These are phyloP conservation scores for Pleurozium schreberi DNA, from an alignment of 225 moss, liverwort and hornwort species.

Conservation along the genomic window DNA sequence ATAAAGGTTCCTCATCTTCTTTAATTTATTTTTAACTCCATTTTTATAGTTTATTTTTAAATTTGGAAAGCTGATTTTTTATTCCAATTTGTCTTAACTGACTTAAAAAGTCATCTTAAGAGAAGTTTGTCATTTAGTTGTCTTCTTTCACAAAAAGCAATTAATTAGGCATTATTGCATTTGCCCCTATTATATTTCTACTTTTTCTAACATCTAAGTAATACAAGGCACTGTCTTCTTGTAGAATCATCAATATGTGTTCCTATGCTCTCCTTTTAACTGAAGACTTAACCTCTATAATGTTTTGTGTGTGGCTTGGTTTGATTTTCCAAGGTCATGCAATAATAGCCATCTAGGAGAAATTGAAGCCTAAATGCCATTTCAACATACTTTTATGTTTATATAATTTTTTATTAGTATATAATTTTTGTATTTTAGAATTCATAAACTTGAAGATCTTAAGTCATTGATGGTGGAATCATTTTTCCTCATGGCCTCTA, in stretches of 20 bases:
- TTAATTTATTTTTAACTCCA: background rate
- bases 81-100: background rate
- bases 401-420: background rate
- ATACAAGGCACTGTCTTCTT: background rate
- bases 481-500: background rate
- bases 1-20: background rate
- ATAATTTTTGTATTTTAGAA: no score
- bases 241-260: background rate
- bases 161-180: background rate
- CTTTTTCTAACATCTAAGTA: background rate
- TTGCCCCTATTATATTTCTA: background rate
- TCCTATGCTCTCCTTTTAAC: background rate
- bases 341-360: background rate
- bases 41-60: rapidly evolving
- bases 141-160: background rate
- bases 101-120: background rate
- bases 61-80: background rate
- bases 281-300: background rate
- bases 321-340: background rate
- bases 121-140: background rate
- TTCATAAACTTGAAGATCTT: background rate
- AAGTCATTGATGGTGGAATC: no score
- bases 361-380: background rate
- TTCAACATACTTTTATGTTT: background rate
- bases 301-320: background rate